Conservation (phyloP, 768 basidiomycete genomes). For the Sarcodon sp. region DNA sequence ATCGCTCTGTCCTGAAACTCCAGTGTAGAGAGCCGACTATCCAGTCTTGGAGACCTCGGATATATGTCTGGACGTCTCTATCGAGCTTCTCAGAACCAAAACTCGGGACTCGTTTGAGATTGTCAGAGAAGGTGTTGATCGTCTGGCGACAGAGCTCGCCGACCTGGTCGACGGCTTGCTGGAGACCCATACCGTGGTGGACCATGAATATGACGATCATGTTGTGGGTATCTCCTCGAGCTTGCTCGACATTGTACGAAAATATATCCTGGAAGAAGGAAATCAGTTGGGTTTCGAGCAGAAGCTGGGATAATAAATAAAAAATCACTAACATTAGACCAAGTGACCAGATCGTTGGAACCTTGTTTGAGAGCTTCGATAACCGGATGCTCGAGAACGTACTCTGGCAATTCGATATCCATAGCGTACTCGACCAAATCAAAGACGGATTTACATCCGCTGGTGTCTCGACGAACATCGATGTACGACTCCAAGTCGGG, state of each 20-base stretch:
- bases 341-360: constrained; percentile 68
- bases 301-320: constrained; percentile 6
- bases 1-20: constrained; percentile 63
- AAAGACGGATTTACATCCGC: constrained; percentile 69
- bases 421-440: constrained; percentile 69
- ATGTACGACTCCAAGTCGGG: constrained; percentile 74
- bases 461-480: constrained; percentile 61
- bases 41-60: constrained; percentile 59
- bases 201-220: constrained; percentile 67
- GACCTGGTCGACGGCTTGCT: constrained; percentile 56
- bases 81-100: constrained; percentile 52
- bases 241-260: constrained; percentile 73
- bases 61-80: constrained; percentile 44
- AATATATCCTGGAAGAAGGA: constrained; percentile 48
- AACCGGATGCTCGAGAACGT: constrained; percentile 62
- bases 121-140: constrained; percentile 49
- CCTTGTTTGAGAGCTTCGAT: constrained; percentile 54
- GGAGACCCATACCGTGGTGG: constrained; percentile 46
- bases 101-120: constrained; percentile 39
- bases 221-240: constrained; percentile 73
- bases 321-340: constrained; percentile 53
- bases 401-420: constrained; percentile 64
- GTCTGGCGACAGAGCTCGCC: constrained; percentile 61
- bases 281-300: constrained; percentile 4
- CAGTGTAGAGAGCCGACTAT: constrained; percentile 62